Conservation (phyloP, 75 land plant genomes). For the Pseudotsuga menziesii region DNA sequence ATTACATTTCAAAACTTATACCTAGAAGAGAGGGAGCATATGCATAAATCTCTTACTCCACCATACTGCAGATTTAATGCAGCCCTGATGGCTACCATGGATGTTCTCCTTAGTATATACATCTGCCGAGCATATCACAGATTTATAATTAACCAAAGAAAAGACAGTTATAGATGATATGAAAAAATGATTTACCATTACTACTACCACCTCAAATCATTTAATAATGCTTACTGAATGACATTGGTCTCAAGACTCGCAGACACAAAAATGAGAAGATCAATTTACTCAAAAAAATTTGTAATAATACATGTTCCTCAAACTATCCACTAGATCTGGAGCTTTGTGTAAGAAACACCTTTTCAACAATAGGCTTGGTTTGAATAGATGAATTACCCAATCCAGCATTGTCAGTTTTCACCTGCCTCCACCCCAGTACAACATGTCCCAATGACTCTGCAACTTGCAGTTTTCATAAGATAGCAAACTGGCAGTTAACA, state of each 20-base stretch:
- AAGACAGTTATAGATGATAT: not conserved
- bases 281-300: not conserved
- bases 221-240: not conserved
- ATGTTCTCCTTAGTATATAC: conserved; percentile 85
- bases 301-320: conserved; percentile 77
- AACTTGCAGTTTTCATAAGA: conserved; percentile 40
- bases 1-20: conserved; percentile 10
- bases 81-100: conserved; percentile 93
- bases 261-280: too few species aligned
- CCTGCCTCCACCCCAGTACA: conserved; percentile 89
- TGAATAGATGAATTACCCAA: conserved; percentile 81
- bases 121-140: conserved; percentile 41
- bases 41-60: conserved; percentile 85
- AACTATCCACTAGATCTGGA: conserved; percentile 58
- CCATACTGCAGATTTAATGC: conserved; percentile 88
- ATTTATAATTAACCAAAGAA: not conserved
- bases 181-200: not conserved
- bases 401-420: conserved; percentile 81
- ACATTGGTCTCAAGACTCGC: too few species aligned
- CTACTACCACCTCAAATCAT: not conserved
- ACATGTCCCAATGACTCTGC: conserved; percentile 94
- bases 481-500: not conserved
- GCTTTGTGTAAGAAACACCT: conserved; percentile 76
- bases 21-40: conserved; percentile 98
- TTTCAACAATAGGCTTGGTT: conserved; percentile 96